Percentiles rank a stretch among this genome's conserved stretches.
phyloP scores from a whole-genome alignment of 768 basidiomycete genomes.

The Kondoa subrosea region DNA sequence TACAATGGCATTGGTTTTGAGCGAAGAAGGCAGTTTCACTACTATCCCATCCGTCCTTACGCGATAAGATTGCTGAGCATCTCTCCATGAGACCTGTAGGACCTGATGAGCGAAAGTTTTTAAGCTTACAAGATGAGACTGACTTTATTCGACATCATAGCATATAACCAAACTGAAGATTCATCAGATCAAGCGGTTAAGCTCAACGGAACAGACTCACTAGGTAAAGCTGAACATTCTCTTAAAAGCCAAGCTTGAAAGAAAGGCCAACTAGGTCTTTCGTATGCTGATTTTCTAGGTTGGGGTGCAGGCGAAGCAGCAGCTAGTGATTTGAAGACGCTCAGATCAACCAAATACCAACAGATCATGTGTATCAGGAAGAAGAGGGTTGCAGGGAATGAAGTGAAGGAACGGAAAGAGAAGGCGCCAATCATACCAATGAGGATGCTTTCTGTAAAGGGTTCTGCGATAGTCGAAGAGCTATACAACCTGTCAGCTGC shows the following conservation, averaged over 20 bases:
- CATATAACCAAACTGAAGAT: background rate
- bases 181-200: background rate
- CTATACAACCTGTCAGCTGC: constrained; percentile 2
- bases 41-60: background rate
- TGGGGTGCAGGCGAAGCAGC: constrained; percentile 18
- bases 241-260: constrained; percentile 59
- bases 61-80: background rate
- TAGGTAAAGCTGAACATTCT: constrained; percentile 65
- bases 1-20: background rate
- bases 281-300: constrained; percentile 37
- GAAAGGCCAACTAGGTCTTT: constrained; percentile 44
- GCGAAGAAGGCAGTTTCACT: background rate
- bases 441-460: constrained; percentile 73
- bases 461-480: constrained; percentile 70
- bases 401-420: constrained; percentile 43
- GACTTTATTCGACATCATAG: background rate
- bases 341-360: constrained; percentile 67
- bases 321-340: constrained; percentile 61
- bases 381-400: constrained; percentile 35
- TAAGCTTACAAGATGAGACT: too few relatives aligned
- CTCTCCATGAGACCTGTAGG: too few relatives aligned
- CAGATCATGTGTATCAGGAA: constrained; percentile 39
- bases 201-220: background rate
- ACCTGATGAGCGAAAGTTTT: too few relatives aligned
- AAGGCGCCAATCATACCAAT: constrained; percentile 49